Evolutionary conservation across 768 basidiomycete species (phyloP), one percentile per base, ranked within the genome.

Genomic region (Dentipellis fragilis): DNA sequence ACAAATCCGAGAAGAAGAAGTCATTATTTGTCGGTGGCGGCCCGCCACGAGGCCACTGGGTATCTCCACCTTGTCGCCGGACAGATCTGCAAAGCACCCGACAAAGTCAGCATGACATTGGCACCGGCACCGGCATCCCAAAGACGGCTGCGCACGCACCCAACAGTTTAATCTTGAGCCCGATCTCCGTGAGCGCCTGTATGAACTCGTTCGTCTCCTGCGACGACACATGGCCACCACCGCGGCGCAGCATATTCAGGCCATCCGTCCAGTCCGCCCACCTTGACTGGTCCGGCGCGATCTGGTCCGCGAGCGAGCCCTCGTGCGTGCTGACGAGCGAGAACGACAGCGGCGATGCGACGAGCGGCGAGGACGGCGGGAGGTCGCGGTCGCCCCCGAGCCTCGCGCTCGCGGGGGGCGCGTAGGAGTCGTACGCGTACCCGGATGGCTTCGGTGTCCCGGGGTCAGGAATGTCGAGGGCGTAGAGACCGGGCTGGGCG

Each of bases 211-310:
- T 87, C 0, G 93, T 93, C 69, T 93, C 89, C 60, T 84, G 79
- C 4, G 91, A 91, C 11, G 85, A 74, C 56, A 92, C 88, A 65
- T 90, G 89, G 8, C 88, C 87, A 16, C 89, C 83, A 60, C 88
- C 89, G 52, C 83, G 73, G 40, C 89, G 75, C 42, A 94, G 76
- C 83, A 94, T 88, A 63, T 90, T 90, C 68, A 95, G 66, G 4
- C 92, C 93, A 67, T 95, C 93, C 2, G 90, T 90, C 93, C 93
- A 95, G 70, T 95, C 93, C 14, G 89, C 87, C 86, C 89, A 93
- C 16, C 85, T 75, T 16, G 84, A 81, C 52, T 80, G 78, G 67
- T 92, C 65, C 11, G 67, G 63, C 3, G 73, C 70, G 19, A 70
- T 62, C 37, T 71, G 65, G 45, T 71, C 66, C 9, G 68, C 68